Evolutionary conservation across 2,329 filamentous ascomycete species (phyloP).

Genomic region (Hypomyces perniciosus): DNA sequence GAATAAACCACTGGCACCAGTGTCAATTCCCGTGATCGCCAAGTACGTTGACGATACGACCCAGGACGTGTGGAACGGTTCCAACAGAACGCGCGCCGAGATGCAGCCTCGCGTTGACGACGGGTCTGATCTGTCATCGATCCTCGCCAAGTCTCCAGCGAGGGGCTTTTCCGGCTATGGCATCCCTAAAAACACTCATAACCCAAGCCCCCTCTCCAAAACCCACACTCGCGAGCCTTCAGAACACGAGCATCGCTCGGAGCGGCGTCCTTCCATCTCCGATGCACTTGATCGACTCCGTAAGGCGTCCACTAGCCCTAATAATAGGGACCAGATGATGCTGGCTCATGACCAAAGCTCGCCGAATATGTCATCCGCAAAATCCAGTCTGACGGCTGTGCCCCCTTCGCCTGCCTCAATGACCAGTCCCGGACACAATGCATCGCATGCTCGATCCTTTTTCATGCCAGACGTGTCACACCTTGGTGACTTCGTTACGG

Average conservation of each 20-base stretch:
- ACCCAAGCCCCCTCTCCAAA: conserved; percentile 34
- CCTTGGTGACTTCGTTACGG: conserved; percentile 52
- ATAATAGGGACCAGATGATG: conserved; percentile 18
- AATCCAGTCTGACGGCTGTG: conserved; percentile 37
- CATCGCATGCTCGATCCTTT: conserved; percentile 45
- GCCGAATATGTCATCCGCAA: conserved; percentile 33
- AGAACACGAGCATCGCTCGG: conserved; percentile 18
- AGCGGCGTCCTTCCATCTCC: conserved; percentile 27
- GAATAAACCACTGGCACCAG: conserved; percentile 35
- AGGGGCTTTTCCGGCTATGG: conserved; percentile 21
- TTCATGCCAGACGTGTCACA: conserved; percentile 49
- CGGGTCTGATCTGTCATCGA: conserved; percentile 44
- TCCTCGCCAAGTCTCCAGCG: conserved; percentile 36
- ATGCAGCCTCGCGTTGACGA: conserved; percentile 51
- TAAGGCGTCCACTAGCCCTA: conserved; percentile 30
- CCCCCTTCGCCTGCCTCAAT: conserved; percentile 32
- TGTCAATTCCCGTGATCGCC: conserved; percentile 15
- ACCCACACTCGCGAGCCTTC: conserved; percentile 28
- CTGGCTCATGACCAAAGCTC: conserved; percentile 23
- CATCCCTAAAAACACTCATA: conserved; percentile 23
- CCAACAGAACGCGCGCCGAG: conserved; percentile 39
- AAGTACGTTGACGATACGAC: conserved; percentile 38
- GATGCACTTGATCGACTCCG: conserved; percentile 31
- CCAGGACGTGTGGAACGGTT: conserved; percentile 34
- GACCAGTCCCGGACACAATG: conserved; percentile 28